phyloP scores from a whole-genome alignment of 306 rosid genomes.

The Vicia villosa region DNA sequence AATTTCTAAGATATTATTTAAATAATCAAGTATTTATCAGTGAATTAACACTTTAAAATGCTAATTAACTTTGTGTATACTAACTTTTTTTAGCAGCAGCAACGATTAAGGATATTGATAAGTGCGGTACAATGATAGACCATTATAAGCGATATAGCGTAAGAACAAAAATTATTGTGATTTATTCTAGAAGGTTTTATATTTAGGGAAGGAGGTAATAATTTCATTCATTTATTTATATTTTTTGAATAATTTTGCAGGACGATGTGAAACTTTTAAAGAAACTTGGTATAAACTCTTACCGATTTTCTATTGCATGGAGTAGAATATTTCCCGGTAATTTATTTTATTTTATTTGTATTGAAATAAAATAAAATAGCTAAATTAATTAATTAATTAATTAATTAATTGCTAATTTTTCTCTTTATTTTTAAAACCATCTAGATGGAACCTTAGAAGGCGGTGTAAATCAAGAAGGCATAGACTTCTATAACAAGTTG shows the following conservation, averaged over 20 bases:
- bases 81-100: neutral
- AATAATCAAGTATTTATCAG: no score
- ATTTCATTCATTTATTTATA: neutral
- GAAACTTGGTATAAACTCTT: conserved; percentile 36
- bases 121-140: neutral
- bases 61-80: no score
- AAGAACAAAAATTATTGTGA: neutral
- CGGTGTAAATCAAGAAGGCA: conserved; percentile 10
- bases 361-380: neutral
- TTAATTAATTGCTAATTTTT: neutral
- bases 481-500: conserved; percentile 39
- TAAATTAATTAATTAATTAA: neutral
- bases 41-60: no score
- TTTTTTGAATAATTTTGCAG: conserved; percentile 8
- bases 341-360: neutral
- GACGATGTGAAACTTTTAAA: conserved; percentile 34
- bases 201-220: no score
- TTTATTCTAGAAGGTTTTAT: no score
- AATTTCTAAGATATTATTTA: no score
- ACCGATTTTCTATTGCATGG: conserved; percentile 47
- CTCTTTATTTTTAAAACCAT: neutral
- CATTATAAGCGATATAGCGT: neutral
- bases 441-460: conserved; percentile 40
- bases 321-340: conserved; percentile 42
- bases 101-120: neutral